Base-by-base conservation (phyloP, 306 rosid species). In the Pueraria montana region DNA sequence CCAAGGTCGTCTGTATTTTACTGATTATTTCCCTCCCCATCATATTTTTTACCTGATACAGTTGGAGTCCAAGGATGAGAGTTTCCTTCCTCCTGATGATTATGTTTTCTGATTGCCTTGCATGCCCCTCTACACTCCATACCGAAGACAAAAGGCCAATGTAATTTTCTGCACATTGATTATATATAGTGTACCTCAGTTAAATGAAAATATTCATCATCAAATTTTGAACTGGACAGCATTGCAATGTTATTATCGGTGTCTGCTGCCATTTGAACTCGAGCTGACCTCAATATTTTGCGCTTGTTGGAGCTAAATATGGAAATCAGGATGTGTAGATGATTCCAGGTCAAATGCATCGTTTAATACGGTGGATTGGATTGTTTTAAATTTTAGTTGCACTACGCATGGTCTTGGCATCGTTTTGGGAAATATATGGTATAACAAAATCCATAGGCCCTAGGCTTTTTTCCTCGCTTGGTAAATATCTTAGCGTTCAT, bases 141-240 rank as follows among this genome's bases (percentile, higher is more conserved):
- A 66, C 83, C 48, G 79, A 81, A 83, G 82, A 52, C 81, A 86
- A 43, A 77, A 77, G 65, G 75, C 78, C 83, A 64, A 72, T 91
- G 90, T 92, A 93, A 87, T 83, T 82, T 86, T 90, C 80, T 78
- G 91, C 80, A 83, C 88, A 84, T 86, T 76, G 89, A 83, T 87
- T 78, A 58, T 78, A 86, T 80, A 82, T 83, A 81, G 86, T 87
- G 90, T 85, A 89, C 79, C 76, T 64, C 85, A 87, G 85, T 84
- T 81, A 43, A 84, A 82, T 78, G 83, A 84, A 78, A 55, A 76
- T 18, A 80, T 82, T 38, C 68, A 76, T 80, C 84, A 17, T 76
- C 72, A 77, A 83, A 71, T 84, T 81, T 82, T 83, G 56, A 72
- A 67, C 20, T 79, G 83, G 83, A 58, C 59, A 53, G 87, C 68